Conservation (phyloP, 225 moss, liverwort and hornwort genomes). For the Straminergon stramineum region DNA sequence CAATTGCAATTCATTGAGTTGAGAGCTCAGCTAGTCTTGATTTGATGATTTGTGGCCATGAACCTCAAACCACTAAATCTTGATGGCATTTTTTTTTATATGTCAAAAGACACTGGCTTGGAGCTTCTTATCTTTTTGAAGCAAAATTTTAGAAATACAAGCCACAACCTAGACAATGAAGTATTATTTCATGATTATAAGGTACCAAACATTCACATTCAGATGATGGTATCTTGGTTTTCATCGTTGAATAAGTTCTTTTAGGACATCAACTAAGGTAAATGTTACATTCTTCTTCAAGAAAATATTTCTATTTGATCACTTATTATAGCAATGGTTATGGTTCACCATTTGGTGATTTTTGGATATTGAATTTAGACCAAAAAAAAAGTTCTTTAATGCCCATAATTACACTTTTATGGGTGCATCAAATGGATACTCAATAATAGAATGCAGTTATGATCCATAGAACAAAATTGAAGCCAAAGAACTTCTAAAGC, state of each 20-base stretch:
- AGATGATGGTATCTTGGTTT: neutral
- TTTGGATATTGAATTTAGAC: neutral
- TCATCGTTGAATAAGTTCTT: neutral
- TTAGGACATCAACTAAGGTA: neutral
- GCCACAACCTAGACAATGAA: neutral
- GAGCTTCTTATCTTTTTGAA: neutral
- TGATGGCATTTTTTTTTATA: neutral
- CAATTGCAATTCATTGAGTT: accelerated
- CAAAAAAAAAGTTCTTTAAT: too few relatives aligned
- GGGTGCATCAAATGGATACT: neutral
- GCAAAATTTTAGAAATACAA: neutral
- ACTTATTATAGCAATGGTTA: neutral
- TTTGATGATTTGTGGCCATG: neutral
- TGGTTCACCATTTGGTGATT: neutral
- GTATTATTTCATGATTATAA: neutral
- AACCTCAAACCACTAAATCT: neutral
- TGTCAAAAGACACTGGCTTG: accelerated
- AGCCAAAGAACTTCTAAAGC: neutral
- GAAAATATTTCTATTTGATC: neutral
- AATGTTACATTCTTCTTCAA: neutral
- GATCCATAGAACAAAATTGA: neutral
- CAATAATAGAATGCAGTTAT: accelerated
- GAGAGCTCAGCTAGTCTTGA: neutral
- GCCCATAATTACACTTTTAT: neutral
- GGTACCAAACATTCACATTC: neutral